A percentile compares a stretch with the other conserved stretches of the same genome.
Evolutionary conservation across 768 basidiomycete genomes (phyloP).

Genomic region (Suillus subalutaceus): DNA sequence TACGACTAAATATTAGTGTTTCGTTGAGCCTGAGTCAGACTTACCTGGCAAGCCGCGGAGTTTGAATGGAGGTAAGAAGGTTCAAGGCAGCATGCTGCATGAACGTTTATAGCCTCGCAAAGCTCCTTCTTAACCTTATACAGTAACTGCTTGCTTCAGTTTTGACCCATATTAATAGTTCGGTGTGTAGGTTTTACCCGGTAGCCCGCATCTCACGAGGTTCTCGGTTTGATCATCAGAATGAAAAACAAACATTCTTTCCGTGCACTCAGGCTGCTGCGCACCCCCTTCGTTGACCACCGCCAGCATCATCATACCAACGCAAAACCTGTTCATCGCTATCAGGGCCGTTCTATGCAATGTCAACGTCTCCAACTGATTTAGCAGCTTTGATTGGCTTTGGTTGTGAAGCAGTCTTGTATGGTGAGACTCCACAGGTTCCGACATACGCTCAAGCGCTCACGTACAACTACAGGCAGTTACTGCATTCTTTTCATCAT

Average conservation of each 20-base stretch:
- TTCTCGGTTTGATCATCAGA: not conserved
- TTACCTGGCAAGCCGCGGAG: not conserved
- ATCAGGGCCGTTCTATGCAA: slow-evolving; percentile 10
- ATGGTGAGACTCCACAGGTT: slow-evolving; percentile 27
- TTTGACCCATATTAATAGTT: not conserved
- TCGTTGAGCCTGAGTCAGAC: not conserved
- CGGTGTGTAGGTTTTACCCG: not conserved
- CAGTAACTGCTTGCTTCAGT: not conserved
- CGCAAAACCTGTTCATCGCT: not conserved
- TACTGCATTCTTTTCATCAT: slow-evolving; percentile 32
- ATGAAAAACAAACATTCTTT: slow-evolving; percentile 4
- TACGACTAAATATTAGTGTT: not conserved
- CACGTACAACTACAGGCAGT: slow-evolving; percentile 14
- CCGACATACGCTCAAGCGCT: slow-evolving; percentile 11
- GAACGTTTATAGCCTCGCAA: no score
- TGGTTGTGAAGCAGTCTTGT: slow-evolving; percentile 38
- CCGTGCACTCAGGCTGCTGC: not conserved
- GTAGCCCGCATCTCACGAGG: not conserved
- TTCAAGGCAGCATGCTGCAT: not conserved
- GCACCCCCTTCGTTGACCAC: not conserved
- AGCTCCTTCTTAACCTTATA: not conserved
- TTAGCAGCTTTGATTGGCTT: slow-evolving; percentile 41
- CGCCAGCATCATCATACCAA: slow-evolving; percentile 2
- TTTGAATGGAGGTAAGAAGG: not conserved
- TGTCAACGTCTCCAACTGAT: slow-evolving; percentile 28